These are phyloP conservation scores for Penicillium turbatum DNA, from an alignment of 495 filamentous ascomycete species.

Conservation along the genomic window DNA sequence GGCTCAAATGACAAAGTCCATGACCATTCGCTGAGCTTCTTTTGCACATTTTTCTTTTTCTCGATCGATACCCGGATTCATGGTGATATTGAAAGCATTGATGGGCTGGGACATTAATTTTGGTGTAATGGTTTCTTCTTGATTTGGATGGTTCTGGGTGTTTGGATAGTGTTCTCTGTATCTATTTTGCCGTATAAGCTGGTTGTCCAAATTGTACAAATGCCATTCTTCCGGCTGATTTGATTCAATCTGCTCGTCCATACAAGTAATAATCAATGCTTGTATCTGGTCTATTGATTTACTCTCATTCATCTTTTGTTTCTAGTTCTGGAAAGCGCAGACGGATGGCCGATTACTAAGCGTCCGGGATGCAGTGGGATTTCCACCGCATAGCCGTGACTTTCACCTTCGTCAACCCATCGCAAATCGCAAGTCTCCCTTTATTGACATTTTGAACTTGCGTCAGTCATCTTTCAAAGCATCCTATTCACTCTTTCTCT, in stretches of 20 bases:
- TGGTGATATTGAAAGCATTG: constrained; percentile 23
- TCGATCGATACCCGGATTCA: constrained; percentile 24
- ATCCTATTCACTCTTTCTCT: background rate
- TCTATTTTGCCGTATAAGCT: constrained; percentile 10
- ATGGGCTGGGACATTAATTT: constrained; percentile 24
- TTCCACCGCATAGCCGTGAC: constrained; percentile 40
- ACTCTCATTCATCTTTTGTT: background rate
- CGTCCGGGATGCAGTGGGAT: constrained; percentile 32
- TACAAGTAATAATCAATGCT: background rate
- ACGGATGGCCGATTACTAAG: constrained; percentile 35
- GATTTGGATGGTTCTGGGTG: constrained; percentile 3
- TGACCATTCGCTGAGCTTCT: constrained; percentile 82
- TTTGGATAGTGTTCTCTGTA: constrained; percentile 14
- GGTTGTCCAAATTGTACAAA: constrained; percentile 21
- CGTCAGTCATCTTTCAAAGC: background rate
- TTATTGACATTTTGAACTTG: background rate
- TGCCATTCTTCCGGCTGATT: constrained; percentile 5
- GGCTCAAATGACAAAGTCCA: constrained; percentile 82
- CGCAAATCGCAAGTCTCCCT: constrained; percentile 16
- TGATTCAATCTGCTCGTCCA: background rate
- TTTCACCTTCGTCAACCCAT: constrained; percentile 43
- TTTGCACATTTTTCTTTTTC: constrained; percentile 14
- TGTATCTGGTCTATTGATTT: background rate
- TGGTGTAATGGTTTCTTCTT: constrained; percentile 12
- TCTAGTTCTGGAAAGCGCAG: background rate